Base-by-base conservation (phyloP, 2,329 filamentous ascomycete genomes). In the Magnaporthales sp. region DNA sequence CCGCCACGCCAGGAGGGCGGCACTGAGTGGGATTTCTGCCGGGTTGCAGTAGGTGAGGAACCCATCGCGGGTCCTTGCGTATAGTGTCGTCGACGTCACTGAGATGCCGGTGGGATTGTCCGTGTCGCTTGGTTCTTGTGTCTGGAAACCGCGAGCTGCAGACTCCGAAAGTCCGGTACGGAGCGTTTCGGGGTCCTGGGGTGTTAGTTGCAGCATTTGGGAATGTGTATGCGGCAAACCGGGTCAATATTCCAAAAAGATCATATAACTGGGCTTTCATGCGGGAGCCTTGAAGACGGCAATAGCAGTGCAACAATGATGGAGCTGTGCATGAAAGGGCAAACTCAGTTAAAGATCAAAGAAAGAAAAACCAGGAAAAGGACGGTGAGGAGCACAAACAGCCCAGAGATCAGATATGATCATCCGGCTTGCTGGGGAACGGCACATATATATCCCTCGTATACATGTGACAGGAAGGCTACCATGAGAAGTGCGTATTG, bases 1-100 rank as follows among this genome's bases (percentile, higher is more conserved):
- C 24, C 64, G 54, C 64, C 64, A 66, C 6, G 64, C 64, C 13
- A 66, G 29, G 19, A 66, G 24, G 2, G 51, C 56, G 8, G 64
- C 64, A 9, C 54, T 62, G 15, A 66, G 56, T 56, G 64, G 64
- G 46, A 66, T 62, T 1, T 46, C 30, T 4, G 64, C 30, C 6
- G 64, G 64, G 15, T 31, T 32, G 24, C 54, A 29, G 8, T 38
- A 58, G 7, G 31, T 22, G 24, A 24, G 64, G 54, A 66, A 26
- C n/a, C 30, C 56, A 24, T 26, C 51, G 10, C 13, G 27, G 22
- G 30, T n/a, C 46, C 64, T 31, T 4, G 56, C 15, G 31, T 66
- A 58, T 31, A 29, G 46, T 13, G 54, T 63, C 11, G 56, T 62
- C n/a, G 64, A 66, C 10, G 30, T 60, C 15, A 6, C 8, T 10